Percentiles rank a stretch among this genome's conserved stretches.
Evolutionary conservation across 495 filamentous ascomycete species (phyloP).

Genomic region (Aspergillus incahuasiensis): DNA sequence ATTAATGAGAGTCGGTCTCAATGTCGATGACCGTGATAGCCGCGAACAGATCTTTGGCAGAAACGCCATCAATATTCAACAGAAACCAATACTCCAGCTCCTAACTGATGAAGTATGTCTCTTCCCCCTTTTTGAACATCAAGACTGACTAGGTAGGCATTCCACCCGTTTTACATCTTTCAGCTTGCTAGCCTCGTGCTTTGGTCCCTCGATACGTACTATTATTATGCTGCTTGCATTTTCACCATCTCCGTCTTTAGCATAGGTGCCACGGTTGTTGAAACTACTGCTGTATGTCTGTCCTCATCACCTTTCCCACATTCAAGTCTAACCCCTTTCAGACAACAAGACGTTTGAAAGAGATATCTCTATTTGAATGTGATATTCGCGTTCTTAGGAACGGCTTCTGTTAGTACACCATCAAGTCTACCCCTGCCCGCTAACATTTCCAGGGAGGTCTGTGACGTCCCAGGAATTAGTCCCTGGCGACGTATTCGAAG

Average conservation of each 20-base stretch:
- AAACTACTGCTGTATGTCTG: constrained; percentile 70
- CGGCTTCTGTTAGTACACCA: constrained; percentile 75
- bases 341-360: constrained; percentile 86
- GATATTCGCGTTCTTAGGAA: constrained; percentile 89
- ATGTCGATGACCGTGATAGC: constrained; percentile 80
- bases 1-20: constrained; percentile 74
- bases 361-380: constrained; percentile 92
- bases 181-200: constrained; percentile 91
- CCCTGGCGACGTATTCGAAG: constrained; percentile 94
- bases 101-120: constrained; percentile 78
- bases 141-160: constrained; percentile 52
- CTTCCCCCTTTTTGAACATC: not conserved
- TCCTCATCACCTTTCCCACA: not conserved
- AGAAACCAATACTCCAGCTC: constrained; percentile 76
- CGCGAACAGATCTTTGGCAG: constrained; percentile 81
- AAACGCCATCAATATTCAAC: constrained; percentile 86
- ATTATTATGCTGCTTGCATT: constrained; percentile 95
- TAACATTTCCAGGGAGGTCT: constrained; percentile 60
- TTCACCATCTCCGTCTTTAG: constrained; percentile 91
- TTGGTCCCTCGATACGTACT: constrained; percentile 94
- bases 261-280: constrained; percentile 81
- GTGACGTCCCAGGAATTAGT: constrained; percentile 84
- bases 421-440: not conserved
- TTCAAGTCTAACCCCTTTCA: constrained; percentile 29
- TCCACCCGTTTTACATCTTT: constrained; percentile 98